These are phyloP conservation scores for Penicillium diatomitis DNA, from an alignment of 495 filamentous ascomycete species.

Conservation along the genomic window DNA sequence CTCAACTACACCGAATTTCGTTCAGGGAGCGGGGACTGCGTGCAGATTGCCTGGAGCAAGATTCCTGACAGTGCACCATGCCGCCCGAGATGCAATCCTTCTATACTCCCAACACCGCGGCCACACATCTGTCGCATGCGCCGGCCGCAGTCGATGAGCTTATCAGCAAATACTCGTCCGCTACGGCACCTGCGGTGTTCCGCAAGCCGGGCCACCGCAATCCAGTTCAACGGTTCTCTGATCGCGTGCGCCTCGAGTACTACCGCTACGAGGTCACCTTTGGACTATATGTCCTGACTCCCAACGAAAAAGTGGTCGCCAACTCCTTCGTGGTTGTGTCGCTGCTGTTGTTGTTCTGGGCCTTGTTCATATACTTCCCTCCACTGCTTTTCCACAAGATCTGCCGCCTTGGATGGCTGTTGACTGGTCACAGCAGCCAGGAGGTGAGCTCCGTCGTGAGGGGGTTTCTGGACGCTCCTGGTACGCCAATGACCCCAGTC, in stretches of 20 bases:
- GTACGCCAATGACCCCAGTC: conserved; percentile 6
- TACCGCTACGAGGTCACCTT: conserved; percentile 74
- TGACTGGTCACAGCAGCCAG: conserved; percentile 31
- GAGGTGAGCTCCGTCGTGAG: conserved; percentile 20
- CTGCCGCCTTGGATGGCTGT: conserved; percentile 27
- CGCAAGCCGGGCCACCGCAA: conserved; percentile 13
- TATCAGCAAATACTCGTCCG: conserved; percentile 28
- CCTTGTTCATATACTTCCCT: conserved; percentile 32
- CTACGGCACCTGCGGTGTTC: conserved; percentile 7
- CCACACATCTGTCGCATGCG: conserved; percentile 24
- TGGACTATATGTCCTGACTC: conserved; percentile 63
- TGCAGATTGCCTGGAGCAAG: background rate
- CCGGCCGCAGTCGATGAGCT: conserved; percentile 30
- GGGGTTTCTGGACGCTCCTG: conserved; percentile 22
- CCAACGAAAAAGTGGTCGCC: conserved; percentile 62
- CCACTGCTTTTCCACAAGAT: conserved; percentile 31
- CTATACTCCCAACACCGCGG: conserved; percentile 23
- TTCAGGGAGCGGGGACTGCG: background rate
- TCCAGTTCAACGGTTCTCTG: conserved; percentile 28
- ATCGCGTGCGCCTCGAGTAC: conserved; percentile 53
- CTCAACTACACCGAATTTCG: too few relatives aligned
- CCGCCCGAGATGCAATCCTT: conserved; percentile 32
- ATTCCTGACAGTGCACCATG: conserved; percentile 9
- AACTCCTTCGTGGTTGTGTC: conserved; percentile 38
- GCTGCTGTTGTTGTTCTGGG: conserved; percentile 29